Evolutionary conservation across 768 basidiomycete genomes (phyloP), one percentile per base, ranked within the genome.

Genomic region (Psilocybe tampanensis): DNA sequence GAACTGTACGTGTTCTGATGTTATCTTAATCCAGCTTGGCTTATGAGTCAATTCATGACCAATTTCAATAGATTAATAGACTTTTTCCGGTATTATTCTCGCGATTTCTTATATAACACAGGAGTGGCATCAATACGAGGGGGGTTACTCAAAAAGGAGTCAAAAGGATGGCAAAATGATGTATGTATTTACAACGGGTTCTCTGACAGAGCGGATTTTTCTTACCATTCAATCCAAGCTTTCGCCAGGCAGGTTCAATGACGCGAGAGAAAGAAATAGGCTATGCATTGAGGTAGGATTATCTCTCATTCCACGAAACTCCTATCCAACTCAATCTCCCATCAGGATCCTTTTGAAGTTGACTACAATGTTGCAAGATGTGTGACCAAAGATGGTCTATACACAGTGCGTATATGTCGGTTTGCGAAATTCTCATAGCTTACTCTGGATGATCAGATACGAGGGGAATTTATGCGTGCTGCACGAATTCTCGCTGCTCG

Each of bases 391-490:
- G 96, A 99, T 70, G 96, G 96, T 2, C 78, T 99, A 54, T 98
- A 97, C 67, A 94, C 92, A 41, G 95, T 95, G 66, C 65, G 84
- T 33, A n/a, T 2, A 11, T 18, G 17, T 18, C 24, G 18, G 12
- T 48, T 13, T 29, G n/a, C 69, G 19, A 34, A 32, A 29, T 47
- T 43, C 43, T 23, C 33, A 39, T 49, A 32, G 23, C 52, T 44
- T 44, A 23, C 43, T 7, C 1, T 36, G 8, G 47, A 17, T 24
- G 48, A 18, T 29, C 63, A 98, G 95, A 95, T 99, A 67, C 95
- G 96, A 13, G 95, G 96, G 8, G 96, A 98, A 75, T 96, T 99
- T 71, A 96, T 96, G 93, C 89, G 96, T 33, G 96, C 95, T 4
- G 87, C 89, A 21, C 82, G 94, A 54, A 92, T 98, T 55, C 78